Evolutionary conservation across 179 eudicot genomes (phyloP).

Genomic region (Amaranthus tricolor): DNA sequence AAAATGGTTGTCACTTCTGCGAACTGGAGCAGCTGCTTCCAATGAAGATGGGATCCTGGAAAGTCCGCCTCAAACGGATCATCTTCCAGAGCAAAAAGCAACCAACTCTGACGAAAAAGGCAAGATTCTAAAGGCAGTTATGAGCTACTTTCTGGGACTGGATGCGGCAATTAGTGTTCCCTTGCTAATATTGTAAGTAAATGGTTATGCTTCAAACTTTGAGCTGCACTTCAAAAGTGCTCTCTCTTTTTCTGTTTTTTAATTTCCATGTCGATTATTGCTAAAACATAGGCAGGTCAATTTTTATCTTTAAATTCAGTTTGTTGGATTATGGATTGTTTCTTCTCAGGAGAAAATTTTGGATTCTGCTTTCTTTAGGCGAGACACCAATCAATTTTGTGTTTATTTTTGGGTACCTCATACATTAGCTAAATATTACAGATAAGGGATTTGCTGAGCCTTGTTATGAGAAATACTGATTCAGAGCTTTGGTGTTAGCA

Average conservation of each 20-base stretch:
- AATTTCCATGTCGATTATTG: neutral
- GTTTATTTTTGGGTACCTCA: neutral
- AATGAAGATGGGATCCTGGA: constrained; percentile 36
- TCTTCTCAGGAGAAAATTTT: neutral
- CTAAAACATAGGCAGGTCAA: neutral
- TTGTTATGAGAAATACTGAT: neutral
- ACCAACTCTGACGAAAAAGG: constrained; percentile 40
- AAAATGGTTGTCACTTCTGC: constrained; percentile 71
- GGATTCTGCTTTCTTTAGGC: neutral
- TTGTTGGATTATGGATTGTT: neutral
- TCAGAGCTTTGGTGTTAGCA: neutral
- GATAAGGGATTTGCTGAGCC: neutral
- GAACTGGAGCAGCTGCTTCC: constrained; percentile 42
- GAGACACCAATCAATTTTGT: neutral
- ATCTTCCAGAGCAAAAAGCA: constrained; percentile 29
- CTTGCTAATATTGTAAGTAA: constrained; percentile 75
- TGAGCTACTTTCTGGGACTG: constrained; percentile 63
- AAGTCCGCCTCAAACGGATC: constrained; percentile 32
- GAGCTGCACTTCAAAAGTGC: constrained; percentile 2
- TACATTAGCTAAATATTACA: neutral
- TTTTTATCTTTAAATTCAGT: neutral
- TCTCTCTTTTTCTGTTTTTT: constrained; percentile 12
- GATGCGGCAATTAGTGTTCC: constrained; percentile 75
- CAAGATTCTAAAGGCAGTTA: constrained; percentile 46
- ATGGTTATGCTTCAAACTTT: constrained; percentile 20